Conservation (phyloP, 2,329 filamentous ascomycete genomes). For the Shiraia bambusicola region DNA sequence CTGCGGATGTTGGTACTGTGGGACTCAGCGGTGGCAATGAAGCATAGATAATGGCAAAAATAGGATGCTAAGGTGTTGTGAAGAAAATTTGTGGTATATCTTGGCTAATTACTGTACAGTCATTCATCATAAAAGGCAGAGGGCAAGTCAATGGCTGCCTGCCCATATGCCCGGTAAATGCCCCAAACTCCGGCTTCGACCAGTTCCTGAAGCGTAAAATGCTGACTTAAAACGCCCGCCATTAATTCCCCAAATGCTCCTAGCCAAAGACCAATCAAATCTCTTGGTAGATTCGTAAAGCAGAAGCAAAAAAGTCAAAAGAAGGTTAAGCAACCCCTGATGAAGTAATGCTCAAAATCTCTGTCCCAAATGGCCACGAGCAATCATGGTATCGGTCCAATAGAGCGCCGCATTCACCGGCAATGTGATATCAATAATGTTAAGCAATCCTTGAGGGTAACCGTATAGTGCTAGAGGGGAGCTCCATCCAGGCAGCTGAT, state of each 20-base stretch:
- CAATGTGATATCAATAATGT: background rate
- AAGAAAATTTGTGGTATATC: slow-evolving; percentile 2
- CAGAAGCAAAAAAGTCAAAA: background rate
- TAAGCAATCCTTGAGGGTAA: background rate
- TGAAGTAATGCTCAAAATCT: background rate
- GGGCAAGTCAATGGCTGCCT: background rate
- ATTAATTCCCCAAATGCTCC: background rate
- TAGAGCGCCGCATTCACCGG: background rate
- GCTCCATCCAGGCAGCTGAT: background rate
- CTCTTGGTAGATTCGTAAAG: background rate
- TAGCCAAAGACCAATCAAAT: background rate
- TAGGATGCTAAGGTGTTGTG: background rate
- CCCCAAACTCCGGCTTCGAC: slow-evolving; percentile 4
- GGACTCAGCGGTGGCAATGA: background rate
- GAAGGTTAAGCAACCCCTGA: background rate
- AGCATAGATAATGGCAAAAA: background rate
- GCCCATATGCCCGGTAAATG: slow-evolving; percentile 1
- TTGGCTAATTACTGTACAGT: slow-evolving; percentile 10
- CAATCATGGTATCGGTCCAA: background rate
- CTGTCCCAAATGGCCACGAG: background rate
- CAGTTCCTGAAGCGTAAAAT: slow-evolving; percentile 3
- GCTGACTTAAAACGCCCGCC: background rate
- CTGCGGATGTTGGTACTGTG: too few relatives aligned
- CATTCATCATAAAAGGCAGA: slow-evolving; percentile 8
- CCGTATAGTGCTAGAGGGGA: background rate